Base-by-base conservation (phyloP, 768 basidiomycete species). In the Boletus huronensis region DNA sequence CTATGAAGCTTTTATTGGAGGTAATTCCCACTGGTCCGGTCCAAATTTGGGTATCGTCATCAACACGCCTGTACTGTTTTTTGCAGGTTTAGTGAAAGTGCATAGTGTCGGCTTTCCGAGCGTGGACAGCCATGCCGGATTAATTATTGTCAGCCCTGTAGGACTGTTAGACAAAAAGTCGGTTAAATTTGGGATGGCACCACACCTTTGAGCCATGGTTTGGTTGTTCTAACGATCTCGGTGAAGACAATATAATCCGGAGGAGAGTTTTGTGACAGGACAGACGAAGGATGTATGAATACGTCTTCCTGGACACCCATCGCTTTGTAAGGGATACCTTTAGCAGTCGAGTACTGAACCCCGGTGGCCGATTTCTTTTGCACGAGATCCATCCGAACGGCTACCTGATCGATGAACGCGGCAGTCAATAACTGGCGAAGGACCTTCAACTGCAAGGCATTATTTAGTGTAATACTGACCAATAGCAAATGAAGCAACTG, bases 381-480 rank as follows among this genome's bases (percentile, higher is more conserved):
- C 14, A 85, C 77, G 32, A 91, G 70, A 66, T 98, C 96, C 66
- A 89, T 92, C 26, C 97, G 84, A 14, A 95, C 80, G 8, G 97
- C 97, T 14, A 98, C 84, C 70, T 96, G 93, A 70, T 99, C 95
- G 59, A 98, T 91, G 73, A 97, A 98, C 16, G 84, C 90, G 10
- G 96, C 88, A 0, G 90, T 79, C 43, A 98, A 66, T 10, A 98
- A 78, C 67, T 98, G 97, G 38, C 90, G 82, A 11, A 99, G 77
- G 17, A 91, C 84, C 70, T 96, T 98, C 60, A 98, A 77, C 91
- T 98, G 50, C 5, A 36, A n/a, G 54, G n/a, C 53, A 32, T 49
- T 53, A 13, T 2, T 57, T 14, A 63, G 46, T 29, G 42, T 16
- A 48, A 39, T 48, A 35, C 1, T 16, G 19, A 29, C n/a, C 16